phyloP scores from a whole-genome alignment of 257 asterid genomes.

The Nemophila menziesii region DNA sequence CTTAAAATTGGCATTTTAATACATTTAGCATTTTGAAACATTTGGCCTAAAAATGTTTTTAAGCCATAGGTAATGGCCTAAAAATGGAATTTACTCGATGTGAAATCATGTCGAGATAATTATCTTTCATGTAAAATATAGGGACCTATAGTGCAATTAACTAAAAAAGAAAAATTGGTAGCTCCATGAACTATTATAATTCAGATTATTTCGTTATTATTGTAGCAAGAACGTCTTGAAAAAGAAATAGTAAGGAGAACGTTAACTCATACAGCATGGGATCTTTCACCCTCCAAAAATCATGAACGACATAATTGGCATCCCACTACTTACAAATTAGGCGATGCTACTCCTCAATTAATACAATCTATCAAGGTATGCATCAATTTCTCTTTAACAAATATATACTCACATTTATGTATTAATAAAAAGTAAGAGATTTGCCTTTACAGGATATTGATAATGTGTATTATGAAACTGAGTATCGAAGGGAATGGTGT shows the following conservation, averaged over 20 bases:
- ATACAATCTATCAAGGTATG: conserved; percentile 83
- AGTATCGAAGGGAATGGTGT: conserved; percentile 97
- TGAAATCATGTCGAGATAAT: too few relatives aligned
- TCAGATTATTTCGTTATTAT: conserved; percentile 4
- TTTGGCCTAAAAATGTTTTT: too few relatives aligned
- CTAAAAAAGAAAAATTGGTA: too few relatives aligned
- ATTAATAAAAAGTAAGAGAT: neutral
- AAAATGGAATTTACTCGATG: too few relatives aligned
- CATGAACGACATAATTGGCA: conserved; percentile 89
- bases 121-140: too few relatives aligned
- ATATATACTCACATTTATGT: neutral
- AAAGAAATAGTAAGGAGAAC: conserved; percentile 75
- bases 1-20: too few relatives aligned
- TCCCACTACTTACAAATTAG: conserved; percentile 86
- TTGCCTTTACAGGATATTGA: conserved; percentile 47
- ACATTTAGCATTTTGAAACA: too few relatives aligned
- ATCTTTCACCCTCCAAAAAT: conserved; percentile 52
- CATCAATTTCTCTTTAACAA: neutral
- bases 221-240: conserved; percentile 71
- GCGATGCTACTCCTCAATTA: conserved; percentile 62
- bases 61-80: too few relatives aligned
- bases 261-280: conserved; percentile 89
- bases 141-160: too few relatives aligned
- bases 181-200: too few relatives aligned
- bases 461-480: conserved; percentile 76